A percentile compares a stretch with the other conserved stretches of the same genome.
Conservation (phyloP, 495 filamentous ascomycete genomes). For the Aspergillus conjunctus region DNA sequence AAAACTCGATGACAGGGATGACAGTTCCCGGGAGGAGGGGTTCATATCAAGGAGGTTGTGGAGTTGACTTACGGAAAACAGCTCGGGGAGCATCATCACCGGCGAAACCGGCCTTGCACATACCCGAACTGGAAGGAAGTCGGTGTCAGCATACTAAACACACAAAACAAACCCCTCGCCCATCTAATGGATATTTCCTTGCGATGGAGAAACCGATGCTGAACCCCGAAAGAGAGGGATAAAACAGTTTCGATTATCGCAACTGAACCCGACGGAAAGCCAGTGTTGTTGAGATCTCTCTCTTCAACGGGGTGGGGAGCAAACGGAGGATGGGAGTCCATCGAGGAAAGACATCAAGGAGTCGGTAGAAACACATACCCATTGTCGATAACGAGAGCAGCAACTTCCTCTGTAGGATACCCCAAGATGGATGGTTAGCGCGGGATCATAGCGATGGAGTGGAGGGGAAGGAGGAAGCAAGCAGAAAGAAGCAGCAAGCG, state of each 20-base stretch:
- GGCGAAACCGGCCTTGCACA: conserved; percentile 99
- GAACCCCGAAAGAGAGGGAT: conserved; percentile 16
- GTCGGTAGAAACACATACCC: conserved; percentile 73
- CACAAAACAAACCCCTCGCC: conserved; percentile 1
- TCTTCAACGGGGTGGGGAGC: conserved; percentile 10
- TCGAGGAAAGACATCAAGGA: conserved; percentile 26
- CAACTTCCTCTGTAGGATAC: conserved; percentile 86
- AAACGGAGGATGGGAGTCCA: conserved; percentile 17
- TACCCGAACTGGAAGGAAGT: conserved; percentile 78
- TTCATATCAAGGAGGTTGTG: conserved; percentile 17
- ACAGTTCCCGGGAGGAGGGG: conserved; percentile 10
- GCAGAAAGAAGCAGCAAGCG: conserved; percentile 10
- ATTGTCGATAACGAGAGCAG: conserved; percentile 99
- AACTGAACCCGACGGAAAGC: conserved; percentile 25
- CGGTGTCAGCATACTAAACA: conserved; percentile 25
- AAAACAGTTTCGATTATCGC: conserved; percentile 26
- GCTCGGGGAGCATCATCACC: conserved; percentile 99
- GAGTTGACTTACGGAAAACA: conserved; percentile 94
- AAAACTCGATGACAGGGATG: conserved; percentile 16
- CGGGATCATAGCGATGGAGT: conserved; percentile 18
- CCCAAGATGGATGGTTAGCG: conserved; percentile 55
- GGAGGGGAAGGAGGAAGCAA: conserved; percentile 23
- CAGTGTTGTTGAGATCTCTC: conserved; percentile 12
- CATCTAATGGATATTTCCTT: neutral
- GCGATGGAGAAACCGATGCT: neutral